These are phyloP conservation scores for Pichia californica DNA, from an alignment of 805 yeast species.

Conservation along the genomic window DNA sequence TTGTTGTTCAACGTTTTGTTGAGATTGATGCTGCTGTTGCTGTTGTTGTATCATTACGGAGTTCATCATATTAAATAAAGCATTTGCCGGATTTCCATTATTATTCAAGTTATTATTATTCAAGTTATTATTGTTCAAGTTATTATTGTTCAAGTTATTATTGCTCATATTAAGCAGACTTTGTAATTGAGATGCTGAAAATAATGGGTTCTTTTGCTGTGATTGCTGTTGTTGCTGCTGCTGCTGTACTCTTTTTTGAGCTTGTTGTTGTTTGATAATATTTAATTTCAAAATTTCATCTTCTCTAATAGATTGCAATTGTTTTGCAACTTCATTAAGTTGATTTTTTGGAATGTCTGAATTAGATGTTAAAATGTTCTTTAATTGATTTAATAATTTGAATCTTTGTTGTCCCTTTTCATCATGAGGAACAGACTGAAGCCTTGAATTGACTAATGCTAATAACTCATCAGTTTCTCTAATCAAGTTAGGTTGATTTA, in stretches of 20 bases:
- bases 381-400: constrained; percentile 40
- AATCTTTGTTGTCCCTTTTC: constrained; percentile 37
- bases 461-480: constrained; percentile 33
- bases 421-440: constrained; percentile 31
- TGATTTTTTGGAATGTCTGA: constrained; percentile 25
- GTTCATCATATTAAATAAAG: constrained; percentile 22
- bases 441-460: constrained; percentile 37
- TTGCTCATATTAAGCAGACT: constrained; percentile 9
- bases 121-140: not conserved
- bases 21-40: not conserved
- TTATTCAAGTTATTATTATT: not conserved
- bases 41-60: constrained; percentile 14
- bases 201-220: not conserved
- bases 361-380: constrained; percentile 30
- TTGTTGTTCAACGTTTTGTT: not conserved
- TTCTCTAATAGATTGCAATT: constrained; percentile 27
- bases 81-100: constrained; percentile 14
- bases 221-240: constrained; percentile 17
- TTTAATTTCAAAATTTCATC: constrained; percentile 28
- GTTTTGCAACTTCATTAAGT: constrained; percentile 27
- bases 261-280: constrained; percentile 17
- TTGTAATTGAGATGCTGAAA: constrained; percentile 16
- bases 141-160: not conserved
- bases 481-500: constrained; percentile 18
- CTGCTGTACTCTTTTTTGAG: constrained; percentile 18